These are phyloP conservation scores for Trypanosoma rangeli DNA, from an alignment of 208 protist species.

Conservation along the genomic window DNA sequence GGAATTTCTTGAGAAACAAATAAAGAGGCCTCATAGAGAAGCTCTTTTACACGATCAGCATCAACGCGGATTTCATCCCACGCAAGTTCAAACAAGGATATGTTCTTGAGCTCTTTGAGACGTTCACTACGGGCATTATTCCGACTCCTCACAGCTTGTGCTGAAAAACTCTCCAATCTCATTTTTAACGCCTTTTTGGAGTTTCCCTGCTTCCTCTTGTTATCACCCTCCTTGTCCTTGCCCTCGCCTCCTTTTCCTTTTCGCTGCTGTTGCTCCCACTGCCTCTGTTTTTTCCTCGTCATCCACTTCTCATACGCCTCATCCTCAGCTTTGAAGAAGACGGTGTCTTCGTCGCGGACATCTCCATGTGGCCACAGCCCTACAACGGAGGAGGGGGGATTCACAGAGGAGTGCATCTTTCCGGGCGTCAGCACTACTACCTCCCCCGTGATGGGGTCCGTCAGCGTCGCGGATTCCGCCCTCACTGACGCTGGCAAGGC, in stretches of 20 bases:
- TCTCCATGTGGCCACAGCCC: slow-evolving; percentile 50
- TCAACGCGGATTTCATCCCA: slow-evolving; percentile 7
- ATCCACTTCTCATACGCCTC: slow-evolving; percentile 36
- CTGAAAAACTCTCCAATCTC: neutral
- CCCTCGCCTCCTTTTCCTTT: neutral
- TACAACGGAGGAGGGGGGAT: neutral
- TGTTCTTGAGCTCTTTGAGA: slow-evolving; percentile 16
- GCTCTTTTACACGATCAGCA: neutral
- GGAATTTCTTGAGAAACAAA: neutral
- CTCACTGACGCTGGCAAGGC: neutral
- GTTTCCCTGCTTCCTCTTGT: slow-evolving; percentile 7
- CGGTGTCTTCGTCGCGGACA: slow-evolving; percentile 26
- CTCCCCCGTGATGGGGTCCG: slow-evolving; percentile 13
- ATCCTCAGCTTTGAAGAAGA: slow-evolving; percentile 61
- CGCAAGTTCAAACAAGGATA: slow-evolving; percentile 11
- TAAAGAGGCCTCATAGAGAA: slow-evolving; percentile 8
- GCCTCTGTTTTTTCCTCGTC: slow-evolving; percentile 4
- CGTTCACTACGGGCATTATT: slow-evolving; percentile 2
- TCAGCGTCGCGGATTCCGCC: neutral
- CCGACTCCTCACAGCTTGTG: slow-evolving; percentile 11
- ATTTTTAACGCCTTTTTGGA: neutral
- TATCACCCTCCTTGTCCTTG: neutral
- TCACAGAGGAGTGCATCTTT: slow-evolving; percentile 23
- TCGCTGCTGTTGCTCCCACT: slow-evolving; percentile 4
- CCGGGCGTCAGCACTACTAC: slow-evolving; percentile 15